These are phyloP conservation scores for Suillus cothurnatus DNA, from an alignment of 768 basidiomycete species.

Conservation along the genomic window DNA sequence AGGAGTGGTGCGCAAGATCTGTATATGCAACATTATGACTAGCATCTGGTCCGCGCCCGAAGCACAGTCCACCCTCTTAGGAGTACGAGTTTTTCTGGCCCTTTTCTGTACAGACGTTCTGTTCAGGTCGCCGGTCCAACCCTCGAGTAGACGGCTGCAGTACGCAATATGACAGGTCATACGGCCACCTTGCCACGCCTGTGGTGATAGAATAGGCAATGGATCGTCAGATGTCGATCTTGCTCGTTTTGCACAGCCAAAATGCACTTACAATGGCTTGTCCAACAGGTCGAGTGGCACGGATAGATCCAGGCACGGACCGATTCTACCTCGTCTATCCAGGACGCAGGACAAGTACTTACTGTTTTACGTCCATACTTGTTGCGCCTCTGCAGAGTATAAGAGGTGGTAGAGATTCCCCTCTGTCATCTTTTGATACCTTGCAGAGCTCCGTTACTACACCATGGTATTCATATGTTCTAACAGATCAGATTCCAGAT, in stretches of 20 bases:
- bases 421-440: background rate
- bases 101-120: no score
- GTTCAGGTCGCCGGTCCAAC: no score
- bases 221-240: no score
- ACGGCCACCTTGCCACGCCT: no score
- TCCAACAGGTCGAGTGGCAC: background rate
- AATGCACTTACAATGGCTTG: background rate
- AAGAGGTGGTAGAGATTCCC: background rate
- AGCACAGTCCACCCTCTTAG: background rate
- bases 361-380: background rate
- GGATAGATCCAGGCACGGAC: background rate
- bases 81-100: no score
- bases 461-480: background rate
- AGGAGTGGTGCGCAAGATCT: no score
- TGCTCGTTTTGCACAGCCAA: background rate
- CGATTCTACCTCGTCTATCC: background rate
- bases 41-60: background rate
- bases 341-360: background rate
- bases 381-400: background rate
- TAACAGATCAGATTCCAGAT: background rate
- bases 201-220: no score
- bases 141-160: no score
- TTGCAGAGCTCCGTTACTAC: background rate
- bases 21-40: background rate
- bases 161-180: no score